A percentile compares a stretch with the other conserved stretches of the same genome.
These are phyloP conservation scores for Francoa sonchifolia DNA, from an alignment of 441 rosid genomes.

Conservation along the genomic window DNA sequence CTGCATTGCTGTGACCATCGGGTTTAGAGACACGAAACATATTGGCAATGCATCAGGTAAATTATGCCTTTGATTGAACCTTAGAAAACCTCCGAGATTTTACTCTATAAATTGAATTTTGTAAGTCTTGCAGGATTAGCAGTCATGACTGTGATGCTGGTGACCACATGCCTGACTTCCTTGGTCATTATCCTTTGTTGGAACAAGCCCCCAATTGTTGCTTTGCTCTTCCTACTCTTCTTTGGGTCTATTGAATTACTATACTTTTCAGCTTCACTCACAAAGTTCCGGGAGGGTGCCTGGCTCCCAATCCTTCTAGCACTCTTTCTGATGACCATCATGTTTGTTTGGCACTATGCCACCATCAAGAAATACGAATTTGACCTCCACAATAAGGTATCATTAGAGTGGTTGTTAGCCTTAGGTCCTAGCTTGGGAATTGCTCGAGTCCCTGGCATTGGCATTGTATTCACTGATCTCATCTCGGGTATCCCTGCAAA, in stretches of 20 bases:
- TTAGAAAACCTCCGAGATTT: background rate
- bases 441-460: conserved; percentile 83
- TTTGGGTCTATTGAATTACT: conserved; percentile 80
- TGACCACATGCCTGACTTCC: conserved; percentile 83
- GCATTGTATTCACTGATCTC: conserved; percentile 78
- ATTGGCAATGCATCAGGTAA: conserved; percentile 92
- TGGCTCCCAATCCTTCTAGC: conserved; percentile 97
- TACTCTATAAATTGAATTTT: background rate
- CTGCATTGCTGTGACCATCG: conserved; percentile 88
- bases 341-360: conserved; percentile 91
- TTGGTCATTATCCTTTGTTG: conserved; percentile 81
- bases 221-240: conserved; percentile 60
- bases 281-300: conserved; percentile 88
- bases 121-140: conserved; percentile 59
- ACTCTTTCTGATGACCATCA: conserved; percentile 62
- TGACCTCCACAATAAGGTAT: conserved; percentile 87
- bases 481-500: conserved; percentile 87
- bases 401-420: conserved; percentile 87
- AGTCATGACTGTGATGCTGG: conserved; percentile 95
- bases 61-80: background rate
- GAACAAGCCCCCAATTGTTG: conserved; percentile 74
- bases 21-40: conserved; percentile 90
- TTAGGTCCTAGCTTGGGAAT: conserved; percentile 88
- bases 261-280: conserved; percentile 91
- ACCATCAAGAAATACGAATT: conserved; percentile 82